Evolutionary conservation across 2,329 filamentous ascomycete species (phyloP).

Genomic region (Zalaria obscura): DNA sequence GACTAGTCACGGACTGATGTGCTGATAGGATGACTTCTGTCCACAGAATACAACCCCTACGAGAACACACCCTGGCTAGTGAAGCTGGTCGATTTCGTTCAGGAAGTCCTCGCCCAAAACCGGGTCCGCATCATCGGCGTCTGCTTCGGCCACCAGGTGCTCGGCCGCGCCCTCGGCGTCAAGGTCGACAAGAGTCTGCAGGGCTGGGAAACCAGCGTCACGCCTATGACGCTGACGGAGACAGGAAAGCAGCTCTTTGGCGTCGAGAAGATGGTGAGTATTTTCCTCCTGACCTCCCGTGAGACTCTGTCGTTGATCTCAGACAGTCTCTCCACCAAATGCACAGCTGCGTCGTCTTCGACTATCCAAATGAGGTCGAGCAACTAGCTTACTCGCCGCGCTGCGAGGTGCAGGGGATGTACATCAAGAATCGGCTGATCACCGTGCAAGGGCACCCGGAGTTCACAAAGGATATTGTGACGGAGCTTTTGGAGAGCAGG

Average conservation of each 20-base stretch:
- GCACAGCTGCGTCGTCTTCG: slow-evolving; percentile 64
- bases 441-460: slow-evolving; percentile 82
- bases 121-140: slow-evolving; percentile 62
- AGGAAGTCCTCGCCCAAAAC: slow-evolving; percentile 43
- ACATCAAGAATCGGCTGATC: slow-evolving; percentile 50
- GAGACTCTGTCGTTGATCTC: background rate
- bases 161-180: slow-evolving; percentile 56
- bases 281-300: too few relatives aligned
- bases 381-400: slow-evolving; percentile 48
- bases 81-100: slow-evolving; percentile 55
- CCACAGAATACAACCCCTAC: slow-evolving; percentile 54
- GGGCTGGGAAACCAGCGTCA: slow-evolving; percentile 75
- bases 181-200: slow-evolving; percentile 50
- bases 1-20: background rate
- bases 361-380: slow-evolving; percentile 47
- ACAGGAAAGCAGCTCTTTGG: slow-evolving; percentile 61
- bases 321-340: slow-evolving; percentile 64
- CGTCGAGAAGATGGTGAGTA: slow-evolving; percentile 43
- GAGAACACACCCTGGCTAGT: slow-evolving; percentile 64
- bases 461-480: slow-evolving; percentile 58
- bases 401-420: slow-evolving; percentile 71
- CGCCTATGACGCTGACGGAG: slow-evolving; percentile 50
- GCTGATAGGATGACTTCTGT: background rate
- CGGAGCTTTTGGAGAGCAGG: slow-evolving; percentile 50
- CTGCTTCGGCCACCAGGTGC: slow-evolving; percentile 81